phyloP scores from a whole-genome alignment of 768 basidiomycete species.

The Trichaptum fuscoviolaceum region DNA sequence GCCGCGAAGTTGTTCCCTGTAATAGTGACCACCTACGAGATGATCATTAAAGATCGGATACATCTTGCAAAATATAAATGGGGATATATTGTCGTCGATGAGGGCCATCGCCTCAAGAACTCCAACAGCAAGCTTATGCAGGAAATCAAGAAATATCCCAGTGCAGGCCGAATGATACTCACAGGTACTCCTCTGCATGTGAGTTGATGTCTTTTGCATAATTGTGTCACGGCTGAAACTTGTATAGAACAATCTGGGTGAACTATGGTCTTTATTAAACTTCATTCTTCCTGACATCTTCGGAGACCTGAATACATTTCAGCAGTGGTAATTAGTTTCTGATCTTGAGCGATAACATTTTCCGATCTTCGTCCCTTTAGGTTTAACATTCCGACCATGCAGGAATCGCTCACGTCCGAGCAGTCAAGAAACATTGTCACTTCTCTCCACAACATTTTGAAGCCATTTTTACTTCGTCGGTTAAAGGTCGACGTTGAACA shows the following conservation, averaged over 20 bases:
- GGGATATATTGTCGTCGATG: slow-evolving; percentile 95
- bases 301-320: slow-evolving; percentile 82
- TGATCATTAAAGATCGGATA: slow-evolving; percentile 78
- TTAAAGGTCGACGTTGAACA: slow-evolving; percentile 86
- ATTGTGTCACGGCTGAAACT: slow-evolving; percentile 5
- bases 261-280: slow-evolving; percentile 93
- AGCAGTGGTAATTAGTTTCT: slow-evolving; percentile 61
- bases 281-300: slow-evolving; percentile 96
- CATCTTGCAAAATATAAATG: slow-evolving; percentile 64
- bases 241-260: slow-evolving; percentile 84
- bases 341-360: slow-evolving; percentile 5
- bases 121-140: slow-evolving; percentile 84
- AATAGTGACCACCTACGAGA: slow-evolving; percentile 90
- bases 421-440: slow-evolving; percentile 66
- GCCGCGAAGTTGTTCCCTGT: slow-evolving; percentile 57
- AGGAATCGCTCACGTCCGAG: slow-evolving; percentile 47
- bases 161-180: slow-evolving; percentile 85
- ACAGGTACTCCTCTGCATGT: slow-evolving; percentile 97
- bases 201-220: slow-evolving; percentile 20
- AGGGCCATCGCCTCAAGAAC: slow-evolving; percentile 95
- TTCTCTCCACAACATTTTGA: slow-evolving; percentile 83
- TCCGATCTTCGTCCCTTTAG: slow-evolving; percentile 27
- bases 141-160: slow-evolving; percentile 83
- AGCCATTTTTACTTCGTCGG: slow-evolving; percentile 90
- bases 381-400: slow-evolving; percentile 69